Base-by-base conservation (phyloP, 1,284 basidiomycete genomes). In the Boletus hoseneyae region DNA sequence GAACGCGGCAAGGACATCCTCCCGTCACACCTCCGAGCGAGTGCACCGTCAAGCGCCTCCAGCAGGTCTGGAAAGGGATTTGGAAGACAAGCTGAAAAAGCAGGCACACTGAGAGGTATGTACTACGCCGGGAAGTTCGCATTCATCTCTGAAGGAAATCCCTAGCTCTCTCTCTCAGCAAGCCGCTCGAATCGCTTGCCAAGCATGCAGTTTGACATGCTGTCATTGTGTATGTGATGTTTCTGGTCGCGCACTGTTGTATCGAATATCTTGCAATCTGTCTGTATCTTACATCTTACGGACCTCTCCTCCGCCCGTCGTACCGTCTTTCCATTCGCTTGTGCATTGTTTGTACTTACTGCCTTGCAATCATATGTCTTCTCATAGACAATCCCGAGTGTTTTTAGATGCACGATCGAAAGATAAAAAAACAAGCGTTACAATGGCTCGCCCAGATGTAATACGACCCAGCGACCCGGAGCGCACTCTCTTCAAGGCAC, bases 71-170 rank as follows among this genome's bases (percentile, higher is more conserved):
- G 89, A 84, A 6, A 90, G 62, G 88, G 90, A 2, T 93, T 91
- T 53, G 90, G 89, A 18, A 74, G 82, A 45, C 83, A 89, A 64
- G 87, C 78, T 12, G 85, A 89, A 71, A 87, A 84, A 69, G 74
- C 73, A n/a, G 87, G 86, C 9, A 80, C 73, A 7, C 65, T 81
- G 36, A 78, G 76, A 62, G 86, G 84, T 72, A 9, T 9, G 19
- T n/a, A n/a, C n/a, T 7, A 3, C 6, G 12, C 11, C 29, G 4
- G 29, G 10, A 11, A 13, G 30, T 4, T 8, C 9, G 11, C 9
- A n/a, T 42, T 1, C 23, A 10, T 41, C 1, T 30, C 18, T 34
- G 11, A 32, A 36, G 5, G 3, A 12, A 19, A 39, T n/a, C n/a
- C 4, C n/a, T 21, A 67, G 80, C 60, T 35, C 82, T 70, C 59